Conservation (phyloP, 768 basidiomycete genomes). For the Lactarius indigo region DNA sequence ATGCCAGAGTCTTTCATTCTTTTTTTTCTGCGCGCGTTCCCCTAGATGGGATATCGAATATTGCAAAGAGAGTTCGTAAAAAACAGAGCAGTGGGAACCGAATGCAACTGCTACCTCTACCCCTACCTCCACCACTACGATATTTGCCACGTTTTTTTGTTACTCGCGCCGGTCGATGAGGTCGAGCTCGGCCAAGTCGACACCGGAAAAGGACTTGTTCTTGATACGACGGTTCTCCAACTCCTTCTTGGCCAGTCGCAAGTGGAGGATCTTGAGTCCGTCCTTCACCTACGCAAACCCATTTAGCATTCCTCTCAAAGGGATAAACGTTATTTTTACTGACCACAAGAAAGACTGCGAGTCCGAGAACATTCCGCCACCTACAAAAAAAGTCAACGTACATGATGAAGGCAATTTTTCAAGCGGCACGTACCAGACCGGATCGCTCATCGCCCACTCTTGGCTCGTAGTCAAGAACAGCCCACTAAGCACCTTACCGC, state of each 20-base stretch:
- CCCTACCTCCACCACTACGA: neutral
- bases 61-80: neutral
- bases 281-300: constrained; percentile 53
- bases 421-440: constrained; percentile 60
- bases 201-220: constrained; percentile 66
- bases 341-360: constrained; percentile 68
- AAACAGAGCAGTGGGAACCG: neutral
- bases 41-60: neutral
- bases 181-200: constrained; percentile 65
- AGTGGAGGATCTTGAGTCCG: constrained; percentile 59
- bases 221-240: constrained; percentile 65
- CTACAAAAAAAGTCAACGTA: constrained; percentile 28
- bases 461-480: constrained; percentile 50
- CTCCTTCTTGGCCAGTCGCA: constrained; percentile 69
- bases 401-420: too few relatives aligned
- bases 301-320: neutral
- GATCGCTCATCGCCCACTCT: constrained; percentile 65
- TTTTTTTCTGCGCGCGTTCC: neutral
- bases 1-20: neutral
- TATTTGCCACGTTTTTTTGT: neutral
- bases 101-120: neutral
- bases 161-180: constrained; percentile 38
- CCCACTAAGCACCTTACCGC: constrained; percentile 30
- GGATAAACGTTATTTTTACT: neutral
- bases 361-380: constrained; percentile 68